phyloP scores from a whole-genome alignment of 2,329 filamentous ascomycete genomes.

The Fusarium oligoseptatum region DNA sequence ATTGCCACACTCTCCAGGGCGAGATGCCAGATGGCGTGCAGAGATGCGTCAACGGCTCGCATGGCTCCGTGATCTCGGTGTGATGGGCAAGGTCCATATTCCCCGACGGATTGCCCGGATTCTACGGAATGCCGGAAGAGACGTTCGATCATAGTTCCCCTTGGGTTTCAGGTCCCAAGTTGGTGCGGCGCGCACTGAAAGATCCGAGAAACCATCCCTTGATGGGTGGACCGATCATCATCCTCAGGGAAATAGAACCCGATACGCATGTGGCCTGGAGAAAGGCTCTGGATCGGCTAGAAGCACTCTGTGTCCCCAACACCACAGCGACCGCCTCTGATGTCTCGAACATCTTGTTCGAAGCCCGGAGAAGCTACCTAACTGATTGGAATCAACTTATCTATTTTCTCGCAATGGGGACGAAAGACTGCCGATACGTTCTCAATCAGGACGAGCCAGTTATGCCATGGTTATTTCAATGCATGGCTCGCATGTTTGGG shows the following conservation, averaged over 20 bases:
- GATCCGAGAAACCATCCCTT: background rate
- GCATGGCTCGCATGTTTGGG: background rate
- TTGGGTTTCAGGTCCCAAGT: background rate
- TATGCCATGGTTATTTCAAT: background rate
- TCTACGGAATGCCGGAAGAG: background rate
- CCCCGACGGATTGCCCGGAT: background rate
- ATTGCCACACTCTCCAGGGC: background rate
- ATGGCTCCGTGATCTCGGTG: background rate
- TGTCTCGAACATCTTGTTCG: background rate
- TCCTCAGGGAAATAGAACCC: background rate
- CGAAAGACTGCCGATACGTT: background rate
- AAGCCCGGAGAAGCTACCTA: background rate
- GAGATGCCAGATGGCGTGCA: background rate
- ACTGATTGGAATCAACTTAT: accelerated
- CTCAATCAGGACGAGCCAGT: background rate
- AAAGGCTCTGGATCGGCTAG: background rate
- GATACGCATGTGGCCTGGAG: background rate
- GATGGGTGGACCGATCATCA: background rate
- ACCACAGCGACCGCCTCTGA: background rate
- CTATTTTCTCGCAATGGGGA: accelerated
- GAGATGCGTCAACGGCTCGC: background rate
- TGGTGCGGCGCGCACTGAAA: background rate
- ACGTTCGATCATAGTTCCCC: too few species aligned
- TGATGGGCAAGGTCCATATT: background rate
- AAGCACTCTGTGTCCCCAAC: background rate